Evolutionary conservation across 805 yeast species (phyloP), one percentile per base, ranked within the genome.

Genomic region (Naumovozyma baii): DNA sequence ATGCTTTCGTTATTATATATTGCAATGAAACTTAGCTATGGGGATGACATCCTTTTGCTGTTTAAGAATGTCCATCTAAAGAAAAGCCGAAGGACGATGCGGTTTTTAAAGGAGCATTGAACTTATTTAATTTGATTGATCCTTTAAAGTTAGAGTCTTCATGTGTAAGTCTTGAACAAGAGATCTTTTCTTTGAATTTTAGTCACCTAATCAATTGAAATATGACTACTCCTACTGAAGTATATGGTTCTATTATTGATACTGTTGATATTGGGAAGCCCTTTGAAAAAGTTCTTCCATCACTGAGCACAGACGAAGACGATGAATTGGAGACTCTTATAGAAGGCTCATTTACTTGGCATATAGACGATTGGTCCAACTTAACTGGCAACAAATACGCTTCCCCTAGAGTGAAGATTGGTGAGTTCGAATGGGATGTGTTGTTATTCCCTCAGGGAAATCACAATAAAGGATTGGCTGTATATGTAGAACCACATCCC

Each of bases 361-460:
- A 67, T 35, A 71, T 75, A 36, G 59, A 61, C 5, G 65, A 68
- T 41, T 75, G 80, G 80, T 50, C 61, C 17, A 49, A 52, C 4
- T 51, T 71, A 36, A 67, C 62, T 9, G 68, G 68, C 26, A 64
- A 60, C n/a, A 52, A 51, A 37, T 55, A 57, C 37, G 43, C 49
- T 10, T 66, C 78, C 40, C 68, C 76, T 0, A 54, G 59, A 15
- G 78, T 76, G 47, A 62, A 58, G 37, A 70, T 78, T 45, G 90
- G 86, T 2, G 78, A 72, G 1, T 76, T 60, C 50, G 74, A 74
- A 31, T 83, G 85, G 80, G 76, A 78, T 48, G 55, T 87, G 2
- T 64, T 90, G 31, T 57, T 90, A 28, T 84, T 87, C 56, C 95
- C 95, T 0, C 72, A 72, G 36, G 92, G 94, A 2, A 82, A 80